Conservation (phyloP, 225 moss, liverwort and hornwort genomes). For the Neckera pumila region DNA sequence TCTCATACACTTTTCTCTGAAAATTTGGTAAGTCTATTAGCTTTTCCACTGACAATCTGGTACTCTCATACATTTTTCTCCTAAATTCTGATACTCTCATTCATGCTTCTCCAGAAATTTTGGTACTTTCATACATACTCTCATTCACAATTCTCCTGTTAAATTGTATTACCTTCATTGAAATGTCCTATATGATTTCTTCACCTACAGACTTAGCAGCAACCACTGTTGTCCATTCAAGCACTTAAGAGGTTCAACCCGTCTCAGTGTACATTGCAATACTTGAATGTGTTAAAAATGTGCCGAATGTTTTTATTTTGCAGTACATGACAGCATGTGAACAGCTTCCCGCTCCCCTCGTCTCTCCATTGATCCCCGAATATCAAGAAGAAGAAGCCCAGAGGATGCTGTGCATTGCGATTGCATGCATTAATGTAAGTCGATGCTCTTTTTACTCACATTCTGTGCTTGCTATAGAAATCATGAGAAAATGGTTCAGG, state of each 20-base stretch:
- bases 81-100: neutral
- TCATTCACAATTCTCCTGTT: neutral
- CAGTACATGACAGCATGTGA: neutral
- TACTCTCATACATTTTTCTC: neutral
- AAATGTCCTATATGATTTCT: neutral
- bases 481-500: neutral
- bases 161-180: neutral
- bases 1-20: no score
- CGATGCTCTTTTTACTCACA: neutral
- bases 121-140: neutral
- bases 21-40: neutral
- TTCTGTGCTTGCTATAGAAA: neutral
- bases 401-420: neutral
- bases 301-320: neutral
- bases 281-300: neutral
- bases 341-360: neutral
- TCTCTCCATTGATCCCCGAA: neutral
- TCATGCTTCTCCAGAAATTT: neutral
- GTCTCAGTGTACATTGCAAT: neutral
- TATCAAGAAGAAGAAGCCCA: constrained; percentile 4
- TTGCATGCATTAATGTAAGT: constrained; percentile 7
- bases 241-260: neutral
- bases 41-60: neutral
- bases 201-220: neutral
- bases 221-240: no score